Evolutionary conservation across 2,329 filamentous ascomycete genomes (phyloP).

Genomic region (Phoma herbarum): DNA sequence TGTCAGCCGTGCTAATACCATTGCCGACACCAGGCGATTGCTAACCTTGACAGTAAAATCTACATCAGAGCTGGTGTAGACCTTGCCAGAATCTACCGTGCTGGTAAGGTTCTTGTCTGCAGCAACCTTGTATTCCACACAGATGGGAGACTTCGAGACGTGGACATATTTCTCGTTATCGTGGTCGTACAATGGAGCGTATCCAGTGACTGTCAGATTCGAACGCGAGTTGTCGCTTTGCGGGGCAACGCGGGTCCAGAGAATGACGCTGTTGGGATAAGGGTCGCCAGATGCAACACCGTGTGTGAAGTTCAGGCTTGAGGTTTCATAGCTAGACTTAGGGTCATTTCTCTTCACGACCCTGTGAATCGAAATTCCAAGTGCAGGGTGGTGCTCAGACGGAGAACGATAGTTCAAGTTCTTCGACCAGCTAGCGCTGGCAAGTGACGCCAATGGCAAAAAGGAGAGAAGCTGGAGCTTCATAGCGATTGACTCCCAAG

Average conservation of each 20-base stretch:
- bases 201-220: conserved; percentile 64
- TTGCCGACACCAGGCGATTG: background rate
- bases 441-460: conserved; percentile 26
- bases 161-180: conserved; percentile 62
- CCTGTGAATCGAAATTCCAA: conserved; percentile 71
- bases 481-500: conserved; percentile 29
- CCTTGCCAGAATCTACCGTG: conserved; percentile 65
- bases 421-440: conserved; percentile 42
- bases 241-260: conserved; percentile 51
- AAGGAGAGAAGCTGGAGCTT: conserved; percentile 39
- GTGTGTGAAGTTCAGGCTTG: conserved; percentile 46
- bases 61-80: conserved; percentile 75
- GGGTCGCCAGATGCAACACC: conserved; percentile 61
- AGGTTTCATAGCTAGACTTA: conserved; percentile 30
- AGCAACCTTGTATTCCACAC: conserved; percentile 71
- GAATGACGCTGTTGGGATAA: conserved; percentile 52
- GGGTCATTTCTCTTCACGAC: conserved; percentile 63
- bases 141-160: conserved; percentile 68
- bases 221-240: conserved; percentile 52
- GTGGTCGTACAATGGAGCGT: conserved; percentile 62
- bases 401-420: conserved; percentile 76
- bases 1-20: conserved; percentile 8
- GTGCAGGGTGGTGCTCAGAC: conserved; percentile 68
- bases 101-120: conserved; percentile 57
- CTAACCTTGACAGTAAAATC: conserved; percentile 77